Evolutionary conservation across 2,329 filamentous ascomycete genomes (phyloP).

Genomic region (Colletotrichum agaves): DNA sequence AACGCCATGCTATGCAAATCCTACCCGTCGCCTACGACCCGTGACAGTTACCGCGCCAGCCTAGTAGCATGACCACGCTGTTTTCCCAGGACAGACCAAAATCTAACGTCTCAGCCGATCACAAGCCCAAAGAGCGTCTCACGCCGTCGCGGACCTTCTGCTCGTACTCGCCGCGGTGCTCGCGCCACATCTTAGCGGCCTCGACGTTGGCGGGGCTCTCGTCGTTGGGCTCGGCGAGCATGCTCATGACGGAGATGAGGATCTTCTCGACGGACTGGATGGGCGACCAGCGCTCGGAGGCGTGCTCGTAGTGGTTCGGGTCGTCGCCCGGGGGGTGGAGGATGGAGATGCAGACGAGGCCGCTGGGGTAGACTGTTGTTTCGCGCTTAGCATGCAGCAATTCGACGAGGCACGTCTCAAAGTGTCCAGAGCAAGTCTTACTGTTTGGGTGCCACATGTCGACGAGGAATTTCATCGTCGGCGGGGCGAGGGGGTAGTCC

Average conservation of each 20-base stretch:
- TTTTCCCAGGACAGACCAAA: too few species aligned
- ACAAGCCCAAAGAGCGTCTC: slow-evolving; percentile 80
- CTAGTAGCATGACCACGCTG: neutral
- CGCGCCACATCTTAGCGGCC: slow-evolving; percentile 95
- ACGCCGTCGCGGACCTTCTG: slow-evolving; percentile 86
- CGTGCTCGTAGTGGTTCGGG: slow-evolving; percentile 97
- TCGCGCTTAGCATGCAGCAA: too few species aligned
- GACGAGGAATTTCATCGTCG: slow-evolving; percentile 94
- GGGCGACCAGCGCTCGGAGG: slow-evolving; percentile 93
- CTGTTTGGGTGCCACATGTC: slow-evolving; percentile 98
- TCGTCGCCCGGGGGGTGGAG: slow-evolving; percentile 96
- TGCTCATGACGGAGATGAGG: slow-evolving; percentile 95
- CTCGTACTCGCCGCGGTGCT: slow-evolving; percentile 85
- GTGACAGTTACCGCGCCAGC: neutral
- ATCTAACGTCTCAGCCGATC: too few species aligned
- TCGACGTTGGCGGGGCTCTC: slow-evolving; percentile 97
- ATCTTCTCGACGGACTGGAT: slow-evolving; percentile 99
- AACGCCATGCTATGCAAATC: slow-evolving; percentile 42
- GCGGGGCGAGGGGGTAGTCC: slow-evolving; percentile 96
- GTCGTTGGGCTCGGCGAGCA: slow-evolving; percentile 97
- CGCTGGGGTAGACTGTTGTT: slow-evolving; percentile 83
- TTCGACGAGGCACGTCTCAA: too few species aligned
- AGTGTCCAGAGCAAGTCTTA: slow-evolving; percentile 51
- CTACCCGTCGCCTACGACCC: neutral
- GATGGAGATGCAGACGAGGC: slow-evolving; percentile 97